phyloP scores from a whole-genome alignment of 805 yeast species.

The Metschnikowia lachancei region DNA sequence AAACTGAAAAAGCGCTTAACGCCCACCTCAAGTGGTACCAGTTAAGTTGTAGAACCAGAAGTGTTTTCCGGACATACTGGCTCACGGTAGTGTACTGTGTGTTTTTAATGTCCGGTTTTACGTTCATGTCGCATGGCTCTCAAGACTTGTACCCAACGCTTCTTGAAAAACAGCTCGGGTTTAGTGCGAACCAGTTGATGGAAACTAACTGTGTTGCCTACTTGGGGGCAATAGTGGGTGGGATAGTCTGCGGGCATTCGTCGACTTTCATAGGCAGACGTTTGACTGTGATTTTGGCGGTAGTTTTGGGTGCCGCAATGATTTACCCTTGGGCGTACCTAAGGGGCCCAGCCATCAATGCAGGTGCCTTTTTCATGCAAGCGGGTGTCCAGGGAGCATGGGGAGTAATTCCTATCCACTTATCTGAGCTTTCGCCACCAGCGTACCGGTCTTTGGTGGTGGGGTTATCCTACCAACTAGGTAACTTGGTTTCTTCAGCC shows the following conservation, averaged over 20 bases:
- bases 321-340: slow-evolving; percentile 33
- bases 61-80: slow-evolving; percentile 53
- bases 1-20: slow-evolving; percentile 7
- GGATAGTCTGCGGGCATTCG: slow-evolving; percentile 45
- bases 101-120: slow-evolving; percentile 43
- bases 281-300: slow-evolving; percentile 30
- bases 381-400: slow-evolving; percentile 69
- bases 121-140: slow-evolving; percentile 45
- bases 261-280: slow-evolving; percentile 41
- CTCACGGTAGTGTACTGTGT: slow-evolving; percentile 55
- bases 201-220: slow-evolving; percentile 41
- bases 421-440: slow-evolving; percentile 54
- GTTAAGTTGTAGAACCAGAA: slow-evolving; percentile 12
- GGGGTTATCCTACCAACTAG: slow-evolving; percentile 59
- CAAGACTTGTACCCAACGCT: slow-evolving; percentile 43
- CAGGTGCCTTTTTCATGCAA: slow-evolving; percentile 62
- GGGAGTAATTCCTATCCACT: slow-evolving; percentile 68
- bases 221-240: slow-evolving; percentile 42
- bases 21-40: slow-evolving; percentile 15
- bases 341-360: slow-evolving; percentile 42
- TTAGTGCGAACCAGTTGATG: slow-evolving; percentile 33
- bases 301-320: slow-evolving; percentile 38
- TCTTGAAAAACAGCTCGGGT: slow-evolving; percentile 33
- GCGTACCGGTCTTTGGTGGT: slow-evolving; percentile 14
- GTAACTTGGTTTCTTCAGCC: slow-evolving; percentile 70